Evolutionary conservation across 2,329 filamentous ascomycete species (phyloP).

Genomic region (Xylariaceae sp.): DNA sequence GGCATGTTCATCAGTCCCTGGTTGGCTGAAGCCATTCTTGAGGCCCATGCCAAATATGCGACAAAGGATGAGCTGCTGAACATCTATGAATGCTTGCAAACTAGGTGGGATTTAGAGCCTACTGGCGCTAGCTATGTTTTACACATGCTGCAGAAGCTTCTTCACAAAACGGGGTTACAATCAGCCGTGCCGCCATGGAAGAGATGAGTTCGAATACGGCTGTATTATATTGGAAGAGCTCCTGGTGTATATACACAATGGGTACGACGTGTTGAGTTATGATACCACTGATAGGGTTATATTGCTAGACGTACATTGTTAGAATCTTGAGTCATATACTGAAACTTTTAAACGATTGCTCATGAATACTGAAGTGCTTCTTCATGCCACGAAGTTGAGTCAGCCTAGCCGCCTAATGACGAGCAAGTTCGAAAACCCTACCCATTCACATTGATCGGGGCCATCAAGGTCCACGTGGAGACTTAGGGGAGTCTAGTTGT

Average conservation of each 20-base stretch:
- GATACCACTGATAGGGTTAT: no score
- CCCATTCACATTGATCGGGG: no score
- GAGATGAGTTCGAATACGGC: not conserved
- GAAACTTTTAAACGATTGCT: no score
- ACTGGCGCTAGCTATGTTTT: slow-evolving; percentile 44
- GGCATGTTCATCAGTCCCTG: slow-evolving; percentile 52
- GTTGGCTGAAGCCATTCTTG: slow-evolving; percentile 56
- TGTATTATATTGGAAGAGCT: not conserved
- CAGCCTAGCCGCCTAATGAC: no score
- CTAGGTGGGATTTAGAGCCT: slow-evolving; percentile 42
- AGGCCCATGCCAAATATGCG: slow-evolving; percentile 60
- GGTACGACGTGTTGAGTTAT: no score
- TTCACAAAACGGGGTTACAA: slow-evolving; percentile 30
- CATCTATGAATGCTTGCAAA: slow-evolving; percentile 47
- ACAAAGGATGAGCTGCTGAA: slow-evolving; percentile 46
- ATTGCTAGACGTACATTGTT: no score
- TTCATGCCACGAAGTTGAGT: no score
- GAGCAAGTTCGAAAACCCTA: no score
- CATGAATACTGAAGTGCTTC: no score
- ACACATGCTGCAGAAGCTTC: slow-evolving; percentile 40
- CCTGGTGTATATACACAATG: not conserved
- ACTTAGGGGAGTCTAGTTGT: no score
- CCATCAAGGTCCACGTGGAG: no score
- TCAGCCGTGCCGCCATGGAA: slow-evolving; percentile 4
- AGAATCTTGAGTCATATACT: no score